These are phyloP conservation scores for Durio zibethinus DNA, from an alignment of 345 rosid species.

Conservation along the genomic window DNA sequence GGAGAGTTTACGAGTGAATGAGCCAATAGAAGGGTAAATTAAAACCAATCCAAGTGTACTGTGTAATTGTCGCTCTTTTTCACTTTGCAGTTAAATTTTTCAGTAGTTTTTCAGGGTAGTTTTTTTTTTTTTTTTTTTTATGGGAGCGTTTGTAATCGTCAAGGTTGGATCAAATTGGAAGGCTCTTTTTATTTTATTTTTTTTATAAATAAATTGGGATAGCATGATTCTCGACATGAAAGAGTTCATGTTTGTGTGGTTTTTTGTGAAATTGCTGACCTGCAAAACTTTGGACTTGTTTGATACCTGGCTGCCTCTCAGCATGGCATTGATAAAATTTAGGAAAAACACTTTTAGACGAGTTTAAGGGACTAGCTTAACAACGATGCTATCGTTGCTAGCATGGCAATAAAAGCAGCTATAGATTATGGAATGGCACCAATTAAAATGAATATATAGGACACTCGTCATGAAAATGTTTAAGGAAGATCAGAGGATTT, in stretches of 20 bases:
- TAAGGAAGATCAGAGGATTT: too few species aligned
- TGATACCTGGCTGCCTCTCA: too few species aligned
- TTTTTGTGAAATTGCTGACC: background rate
- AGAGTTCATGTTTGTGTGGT: too few species aligned
- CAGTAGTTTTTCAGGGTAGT: background rate
- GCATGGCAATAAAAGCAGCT: too few species aligned
- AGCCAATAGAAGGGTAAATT: background rate
- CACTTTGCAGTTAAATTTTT: background rate
- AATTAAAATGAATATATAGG: too few species aligned
- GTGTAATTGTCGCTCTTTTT: conserved; percentile 17
- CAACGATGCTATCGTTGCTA: too few species aligned
- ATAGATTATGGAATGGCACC: too few species aligned
- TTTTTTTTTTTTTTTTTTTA: background rate
- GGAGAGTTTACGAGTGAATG: background rate
- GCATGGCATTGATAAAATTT: too few species aligned
- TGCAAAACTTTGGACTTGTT: conserved; percentile 2
- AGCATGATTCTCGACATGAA: background rate
- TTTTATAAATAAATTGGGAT: background rate
- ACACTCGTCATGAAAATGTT: too few species aligned
- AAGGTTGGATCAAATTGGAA: background rate
- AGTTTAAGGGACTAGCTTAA: too few species aligned
- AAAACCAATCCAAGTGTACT: conserved; percentile 9
- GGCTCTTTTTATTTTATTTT: background rate
- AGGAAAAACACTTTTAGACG: too few species aligned
- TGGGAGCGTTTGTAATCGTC: conserved; percentile 10